These are phyloP conservation scores for Exophiala oligosperma DNA, from an alignment of 2,329 filamentous ascomycete genomes.

Conservation along the genomic window DNA sequence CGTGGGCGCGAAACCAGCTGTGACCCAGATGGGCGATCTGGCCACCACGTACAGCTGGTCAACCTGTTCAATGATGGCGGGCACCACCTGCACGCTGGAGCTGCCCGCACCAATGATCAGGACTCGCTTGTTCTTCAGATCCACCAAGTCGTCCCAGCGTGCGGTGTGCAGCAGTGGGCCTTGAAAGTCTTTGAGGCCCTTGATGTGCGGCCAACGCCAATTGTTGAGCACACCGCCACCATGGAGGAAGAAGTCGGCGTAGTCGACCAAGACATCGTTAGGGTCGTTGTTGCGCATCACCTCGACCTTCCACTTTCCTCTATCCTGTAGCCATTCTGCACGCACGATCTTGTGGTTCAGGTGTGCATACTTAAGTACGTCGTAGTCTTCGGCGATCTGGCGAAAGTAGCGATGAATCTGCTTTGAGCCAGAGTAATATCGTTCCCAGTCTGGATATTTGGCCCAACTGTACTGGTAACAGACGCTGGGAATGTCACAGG, in stretches of 20 bases:
- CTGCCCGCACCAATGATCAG: conserved; percentile 29
- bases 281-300: background rate
- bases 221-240: conserved; percentile 31
- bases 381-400: conserved; percentile 9
- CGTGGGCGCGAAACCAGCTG: conserved; percentile 13
- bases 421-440: conserved; percentile 16
- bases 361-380: conserved; percentile 28
- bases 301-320: conserved; percentile 18
- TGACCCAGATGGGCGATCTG: conserved; percentile 32
- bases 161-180: conserved; percentile 36
- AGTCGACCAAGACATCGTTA: conserved; percentile 19
- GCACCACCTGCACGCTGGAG: conserved; percentile 31
- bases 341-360: conserved; percentile 25
- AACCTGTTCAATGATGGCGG: conserved; percentile 40
- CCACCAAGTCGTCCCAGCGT: conserved; percentile 32
- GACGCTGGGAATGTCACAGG: conserved; percentile 31
- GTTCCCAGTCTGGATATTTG: conserved; percentile 4
- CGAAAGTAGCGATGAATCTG: conserved; percentile 22
- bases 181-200: conserved; percentile 36
- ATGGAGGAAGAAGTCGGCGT: conserved; percentile 32
- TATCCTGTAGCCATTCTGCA: conserved; percentile 13
- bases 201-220: conserved; percentile 38
- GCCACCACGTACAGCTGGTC: conserved; percentile 31
- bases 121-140: conserved; percentile 27
- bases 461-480: background rate